phyloP scores from a whole-genome alignment of 352 stramenopile genomes.

The Pythium guiyangense region DNA sequence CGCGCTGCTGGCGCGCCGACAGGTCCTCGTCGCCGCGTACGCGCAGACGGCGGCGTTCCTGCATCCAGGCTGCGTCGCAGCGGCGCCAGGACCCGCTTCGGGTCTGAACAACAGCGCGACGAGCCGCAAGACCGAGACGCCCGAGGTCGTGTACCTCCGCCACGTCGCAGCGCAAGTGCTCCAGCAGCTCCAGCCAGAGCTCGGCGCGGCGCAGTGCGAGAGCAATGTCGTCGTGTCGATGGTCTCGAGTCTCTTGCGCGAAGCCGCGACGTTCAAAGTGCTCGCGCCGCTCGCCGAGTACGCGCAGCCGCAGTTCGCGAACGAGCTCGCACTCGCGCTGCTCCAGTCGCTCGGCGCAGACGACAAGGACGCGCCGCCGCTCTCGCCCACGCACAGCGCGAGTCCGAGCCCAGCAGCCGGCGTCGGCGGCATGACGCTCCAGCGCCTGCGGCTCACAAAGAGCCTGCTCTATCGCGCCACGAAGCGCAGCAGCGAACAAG shows the following conservation, averaged over 20 bases:
- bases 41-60: constrained; percentile 59
- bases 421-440: constrained; percentile 31
- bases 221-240: constrained; percentile 68
- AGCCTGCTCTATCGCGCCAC: constrained; percentile 70
- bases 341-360: constrained; percentile 23
- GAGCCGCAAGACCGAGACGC: constrained; percentile 25
- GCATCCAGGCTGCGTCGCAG: constrained; percentile 53
- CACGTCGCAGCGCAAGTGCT: constrained; percentile 65
- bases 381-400: constrained; percentile 8
- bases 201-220: constrained; percentile 34
- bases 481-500: constrained; percentile 56
- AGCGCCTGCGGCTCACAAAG: constrained; percentile 54
- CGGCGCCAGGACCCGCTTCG: constrained; percentile 3
- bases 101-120: constrained; percentile 4
- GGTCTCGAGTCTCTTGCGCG: constrained; percentile 56
- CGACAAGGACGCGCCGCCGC: constrained; percentile 22
- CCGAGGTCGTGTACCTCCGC: constrained; percentile 56
- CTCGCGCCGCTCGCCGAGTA: constrained; percentile 70
- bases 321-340: constrained; percentile 49
- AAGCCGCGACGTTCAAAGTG: constrained; percentile 56
- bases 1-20: constrained; percentile 28
- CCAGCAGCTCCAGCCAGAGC: constrained; percentile 58
- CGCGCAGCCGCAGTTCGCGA: constrained; percentile 59
- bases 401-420: not conserved
- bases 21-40: constrained; percentile 50